Evolutionary conservation across 2,329 filamentous ascomycete species (phyloP), one percentile per base, ranked within the genome.

Genomic region (Phaeomoniella chlamydospora): DNA sequence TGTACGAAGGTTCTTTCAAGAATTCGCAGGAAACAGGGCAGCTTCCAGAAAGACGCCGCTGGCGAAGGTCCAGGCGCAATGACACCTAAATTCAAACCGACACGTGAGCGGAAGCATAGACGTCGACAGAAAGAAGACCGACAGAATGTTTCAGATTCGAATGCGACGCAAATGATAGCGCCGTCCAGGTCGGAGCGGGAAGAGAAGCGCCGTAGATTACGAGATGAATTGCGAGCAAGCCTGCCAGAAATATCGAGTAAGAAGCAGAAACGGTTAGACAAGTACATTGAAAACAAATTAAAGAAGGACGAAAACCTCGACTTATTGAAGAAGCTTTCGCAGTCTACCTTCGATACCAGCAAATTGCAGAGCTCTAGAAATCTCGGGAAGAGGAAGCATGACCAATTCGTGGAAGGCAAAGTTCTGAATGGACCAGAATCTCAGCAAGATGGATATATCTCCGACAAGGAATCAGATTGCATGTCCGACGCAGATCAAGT

Each of bases 241-340:
- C 62, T 72, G 43, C 58, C 66, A 3, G 71, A 70, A 44, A 66
- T 77, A 39, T 73, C 68, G 2, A 58, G 63, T 14, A 80, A 80
- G 56, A 80, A 80, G 56, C 66, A 73, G 46, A 80, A 80, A 59
- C 62, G 76, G 37, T 50, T 80, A 42, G 74, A 80, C 45, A 79
- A 80, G 50, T 80, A 80, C 45, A 75, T 80, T 54, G 87, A 96
- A 49, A 90, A 72, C 39, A 98, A 98, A 67, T 65, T 98, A 32
- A 82, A 78, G 56, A 94, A 93, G 56, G 90, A 98, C 52, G 88
- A 96, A 56, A 93, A 84, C 49, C 68, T 83, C 17, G 80, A 77
- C 38, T 64, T 98, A 18, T 68, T 96, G 47, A 81, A 82, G 52
- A 87, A 90, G 53, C 68, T 98, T 16, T 82, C 83, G 13, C 68